Base-by-base conservation (phyloP, 805 yeast species). In the Danielozyma ontarioensis region DNA sequence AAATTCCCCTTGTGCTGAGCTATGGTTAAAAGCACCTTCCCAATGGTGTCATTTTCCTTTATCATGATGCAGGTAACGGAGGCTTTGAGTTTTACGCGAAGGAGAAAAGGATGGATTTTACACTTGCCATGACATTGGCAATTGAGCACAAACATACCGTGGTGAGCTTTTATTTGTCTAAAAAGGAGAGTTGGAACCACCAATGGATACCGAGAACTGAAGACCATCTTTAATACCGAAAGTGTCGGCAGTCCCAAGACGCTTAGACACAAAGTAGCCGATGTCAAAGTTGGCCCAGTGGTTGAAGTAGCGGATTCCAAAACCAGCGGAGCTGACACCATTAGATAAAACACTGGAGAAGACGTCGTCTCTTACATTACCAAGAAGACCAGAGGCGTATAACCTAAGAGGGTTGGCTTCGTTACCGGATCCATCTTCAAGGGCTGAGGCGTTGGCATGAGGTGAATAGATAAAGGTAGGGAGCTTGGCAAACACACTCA, bases 331-430 rank as follows among this genome's bases (percentile, higher is more conserved):
- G 17, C 53, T 30, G 6, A 52, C 61, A 5, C 52, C 42, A 7
- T 16, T 35, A 11, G 44, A 32, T 4, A 42, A 38, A 24, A 51
- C 57, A 17, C 41, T 34, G 21, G 29, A 4, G 13, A 55, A 29
- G 25, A 62, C 34, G 35, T 59, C 52, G 34, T 53, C 41, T 25
- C 54, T 47, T 46, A 74, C 68, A 34, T 76, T 74, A 1, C 96
- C 97, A 27, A 80, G 78, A 48, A 77, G 74, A 17, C 77, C 51
- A 35, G 83, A 81, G 21, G 70, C 57, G 50, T 84, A 93, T 21
- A 84, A 52, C 32, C 70, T 45, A 40, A 66, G 52, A 1, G 71
- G 70, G 36, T 55, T 56, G 10, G 48, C 35, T 26, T 56, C 64
- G 17, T 34, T 31, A 13, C 36, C 39, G 7, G 18, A n/a, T 7